Evolutionary conservation across 768 basidiomycete genomes (phyloP).

Genomic region (Piloderma croceum): DNA sequence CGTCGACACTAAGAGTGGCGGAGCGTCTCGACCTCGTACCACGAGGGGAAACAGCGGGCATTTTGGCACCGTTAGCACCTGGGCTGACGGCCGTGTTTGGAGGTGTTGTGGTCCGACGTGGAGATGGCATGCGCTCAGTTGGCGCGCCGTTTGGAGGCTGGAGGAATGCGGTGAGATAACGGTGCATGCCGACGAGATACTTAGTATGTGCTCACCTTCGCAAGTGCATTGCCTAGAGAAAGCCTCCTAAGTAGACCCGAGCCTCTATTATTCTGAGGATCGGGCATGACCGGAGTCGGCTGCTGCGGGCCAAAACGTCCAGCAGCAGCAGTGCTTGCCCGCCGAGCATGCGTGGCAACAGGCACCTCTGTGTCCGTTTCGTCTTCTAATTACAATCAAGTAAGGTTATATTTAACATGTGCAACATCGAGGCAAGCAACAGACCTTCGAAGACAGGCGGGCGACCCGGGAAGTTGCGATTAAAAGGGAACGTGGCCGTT

Average conservation of each 20-base stretch:
- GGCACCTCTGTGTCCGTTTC: conserved; percentile 35
- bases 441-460: conserved; percentile 61
- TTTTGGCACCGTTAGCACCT: conserved; percentile 17
- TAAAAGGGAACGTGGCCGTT: conserved; percentile 56
- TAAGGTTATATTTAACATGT: neutral
- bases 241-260: conserved; percentile 69
- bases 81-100: conserved; percentile 48
- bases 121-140: conserved; percentile 18
- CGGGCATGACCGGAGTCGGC: conserved; percentile 36
- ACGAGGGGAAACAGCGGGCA: conserved; percentile 21
- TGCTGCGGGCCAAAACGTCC: conserved; percentile 40
- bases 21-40: conserved; percentile 46
- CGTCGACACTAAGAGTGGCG: conserved; percentile 42
- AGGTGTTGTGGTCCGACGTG: conserved; percentile 40
- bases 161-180: neutral
- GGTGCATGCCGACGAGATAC: neutral
- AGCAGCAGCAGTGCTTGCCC: conserved; percentile 52
- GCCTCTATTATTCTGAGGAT: conserved; percentile 56
- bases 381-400: conserved; percentile 30
- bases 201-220: conserved; percentile 41
- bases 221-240: conserved; percentile 58
- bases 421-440: conserved; percentile 5
- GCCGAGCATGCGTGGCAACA: conserved; percentile 46
- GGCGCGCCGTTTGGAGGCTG: conserved; percentile 6
- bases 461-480: conserved; percentile 45